phyloP scores from a whole-genome alignment of 2,329 filamentous ascomycete species.

The Trichoderma sp. region DNA sequence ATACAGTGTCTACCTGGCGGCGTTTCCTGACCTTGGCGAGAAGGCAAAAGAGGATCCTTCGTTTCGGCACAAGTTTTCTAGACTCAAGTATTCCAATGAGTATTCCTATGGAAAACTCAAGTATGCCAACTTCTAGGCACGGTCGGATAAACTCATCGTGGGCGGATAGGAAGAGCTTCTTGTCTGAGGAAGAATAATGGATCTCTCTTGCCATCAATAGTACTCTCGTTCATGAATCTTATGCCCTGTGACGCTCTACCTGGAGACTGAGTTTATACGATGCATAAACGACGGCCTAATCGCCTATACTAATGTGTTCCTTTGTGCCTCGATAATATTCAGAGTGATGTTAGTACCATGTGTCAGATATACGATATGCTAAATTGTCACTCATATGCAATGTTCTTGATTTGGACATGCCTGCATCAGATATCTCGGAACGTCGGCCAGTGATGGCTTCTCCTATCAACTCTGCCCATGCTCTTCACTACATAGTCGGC shows the following conservation, averaged over 20 bases:
- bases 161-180: neutral
- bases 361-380: neutral
- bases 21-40: neutral
- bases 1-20: neutral
- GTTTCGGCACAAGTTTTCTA: neutral
- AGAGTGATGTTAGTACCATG: accelerated
- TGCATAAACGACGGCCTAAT: no score
- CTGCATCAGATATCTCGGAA: neutral
- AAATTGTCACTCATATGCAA: neutral
- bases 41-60: neutral
- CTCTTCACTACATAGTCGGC: neutral
- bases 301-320: neutral
- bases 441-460: neutral
- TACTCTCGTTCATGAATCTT: no score
- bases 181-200: neutral
- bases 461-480: neutral
- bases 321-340: neutral
- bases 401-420: neutral
- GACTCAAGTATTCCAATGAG: neutral
- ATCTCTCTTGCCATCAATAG: neutral
- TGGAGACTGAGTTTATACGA: no score
- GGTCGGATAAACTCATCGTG: neutral
- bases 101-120: no score
- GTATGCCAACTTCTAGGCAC: neutral
- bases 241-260: no score